phyloP scores from a whole-genome alignment of 2,329 filamentous ascomycete species.

The Botryotinia narcissicola region DNA sequence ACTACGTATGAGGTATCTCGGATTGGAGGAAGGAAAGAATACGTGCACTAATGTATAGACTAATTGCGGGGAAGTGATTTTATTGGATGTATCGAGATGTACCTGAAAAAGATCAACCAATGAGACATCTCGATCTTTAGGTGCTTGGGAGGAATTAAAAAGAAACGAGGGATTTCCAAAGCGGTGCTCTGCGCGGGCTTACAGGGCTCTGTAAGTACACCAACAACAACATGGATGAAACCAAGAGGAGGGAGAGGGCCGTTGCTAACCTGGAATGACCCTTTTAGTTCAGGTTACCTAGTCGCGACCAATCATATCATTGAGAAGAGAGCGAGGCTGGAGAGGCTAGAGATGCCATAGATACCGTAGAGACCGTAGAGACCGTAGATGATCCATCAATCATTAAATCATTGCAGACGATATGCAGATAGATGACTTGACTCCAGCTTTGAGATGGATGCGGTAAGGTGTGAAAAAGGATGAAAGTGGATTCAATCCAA shows the following conservation, averaged over 20 bases:
- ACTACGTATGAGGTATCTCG: neutral
- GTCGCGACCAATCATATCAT: neutral
- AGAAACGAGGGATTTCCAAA: slow-evolving; percentile 1
- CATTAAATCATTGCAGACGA: neutral
- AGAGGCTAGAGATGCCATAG: neutral
- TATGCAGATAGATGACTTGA: neutral
- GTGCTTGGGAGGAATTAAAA: neutral
- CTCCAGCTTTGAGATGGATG: neutral
- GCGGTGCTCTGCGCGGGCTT: neutral
- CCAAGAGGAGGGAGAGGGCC: neutral
- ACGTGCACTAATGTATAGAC: neutral
- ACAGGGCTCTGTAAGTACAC: neutral
- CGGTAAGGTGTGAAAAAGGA: neutral
- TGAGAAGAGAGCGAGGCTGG: neutral
- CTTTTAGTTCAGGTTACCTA: neutral
- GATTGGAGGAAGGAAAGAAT: neutral
- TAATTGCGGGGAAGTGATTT: neutral
- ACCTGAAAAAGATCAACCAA: neutral
- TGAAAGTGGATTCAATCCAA: neutral
- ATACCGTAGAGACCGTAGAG: neutral
- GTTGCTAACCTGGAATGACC: too few species aligned
- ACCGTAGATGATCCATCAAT: neutral
- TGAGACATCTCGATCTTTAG: neutral
- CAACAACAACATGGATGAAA: neutral
- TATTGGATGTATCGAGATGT: neutral